These are phyloP conservation scores for Zarea fungicola DNA, from an alignment of 2,329 filamentous ascomycete species.

Conservation along the genomic window DNA sequence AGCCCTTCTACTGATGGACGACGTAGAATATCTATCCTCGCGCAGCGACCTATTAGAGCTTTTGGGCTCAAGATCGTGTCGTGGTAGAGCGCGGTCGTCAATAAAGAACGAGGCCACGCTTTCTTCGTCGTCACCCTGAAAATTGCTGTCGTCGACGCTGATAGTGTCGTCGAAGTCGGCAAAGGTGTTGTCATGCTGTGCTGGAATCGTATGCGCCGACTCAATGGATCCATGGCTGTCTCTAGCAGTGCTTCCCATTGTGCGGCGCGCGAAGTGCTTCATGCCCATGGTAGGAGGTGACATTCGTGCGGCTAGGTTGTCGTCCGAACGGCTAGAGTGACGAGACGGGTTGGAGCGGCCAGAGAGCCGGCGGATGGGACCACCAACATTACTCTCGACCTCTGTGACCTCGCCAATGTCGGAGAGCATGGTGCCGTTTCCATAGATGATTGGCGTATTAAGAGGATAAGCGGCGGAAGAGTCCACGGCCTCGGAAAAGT, in stretches of 20 bases:
- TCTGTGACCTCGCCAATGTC: conserved; percentile 57
- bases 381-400: conserved; percentile 45
- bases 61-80: neutral
- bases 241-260: conserved; percentile 36
- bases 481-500: conserved; percentile 29
- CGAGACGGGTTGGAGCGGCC: conserved; percentile 21
- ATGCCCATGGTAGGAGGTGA: conserved; percentile 44
- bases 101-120: conserved; percentile 55
- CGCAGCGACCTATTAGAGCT: conserved; percentile 8
- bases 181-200: conserved; percentile 41
- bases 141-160: conserved; percentile 60
- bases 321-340: conserved; percentile 27
- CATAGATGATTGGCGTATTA: conserved; percentile 62
- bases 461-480: conserved; percentile 42
- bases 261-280: conserved; percentile 35
- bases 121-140: conserved; percentile 63
- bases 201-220: conserved; percentile 55
- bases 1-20: conserved; percentile 72
- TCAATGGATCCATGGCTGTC: conserved; percentile 53
- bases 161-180: conserved; percentile 57
- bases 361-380: conserved; percentile 31
- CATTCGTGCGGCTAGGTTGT: conserved; percentile 29
- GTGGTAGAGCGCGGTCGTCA: conserved; percentile 27
- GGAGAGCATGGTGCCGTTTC: conserved; percentile 64
- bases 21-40: conserved; percentile 64